Conservation (phyloP, 116 monocot species). For the Phalaenopsis hybrid region DNA sequence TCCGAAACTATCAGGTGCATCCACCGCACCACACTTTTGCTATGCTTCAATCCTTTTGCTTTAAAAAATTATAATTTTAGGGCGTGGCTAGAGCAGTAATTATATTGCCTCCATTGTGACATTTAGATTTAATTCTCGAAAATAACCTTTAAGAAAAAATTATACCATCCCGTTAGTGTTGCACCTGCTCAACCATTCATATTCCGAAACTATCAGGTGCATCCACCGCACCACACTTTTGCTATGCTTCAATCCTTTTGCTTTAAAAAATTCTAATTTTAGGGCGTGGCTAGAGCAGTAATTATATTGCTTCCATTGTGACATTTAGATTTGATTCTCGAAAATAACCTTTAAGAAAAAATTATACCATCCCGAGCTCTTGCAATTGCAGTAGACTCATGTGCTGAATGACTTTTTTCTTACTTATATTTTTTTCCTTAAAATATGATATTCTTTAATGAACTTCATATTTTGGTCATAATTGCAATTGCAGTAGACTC, state of each 20-base stretch:
- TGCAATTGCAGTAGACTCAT: not conserved
- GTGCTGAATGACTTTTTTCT: not conserved
- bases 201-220: slow-evolving; percentile 95
- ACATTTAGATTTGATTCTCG: not conserved
- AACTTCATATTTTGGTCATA: not conserved
- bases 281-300: not conserved
- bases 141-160: not conserved
- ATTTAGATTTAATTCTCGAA: not conserved
- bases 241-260: not conserved
- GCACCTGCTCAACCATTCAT: slow-evolving; percentile 96
- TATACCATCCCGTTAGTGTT: slow-evolving; percentile 54
- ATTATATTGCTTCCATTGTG: not conserved
- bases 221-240: not conserved
- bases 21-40: not conserved
- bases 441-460: not conserved
- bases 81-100: not conserved
- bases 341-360: not conserved
- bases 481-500: not conserved
- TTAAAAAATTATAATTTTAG: not conserved
- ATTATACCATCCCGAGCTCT: not conserved
- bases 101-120: not conserved
- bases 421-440: not conserved
- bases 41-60: not conserved
- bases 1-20: slow-evolving; percentile 91
- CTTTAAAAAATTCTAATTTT: not conserved